Evolutionary conservation across 1,139 yeast species (phyloP), one percentile per base, ranked within the genome.

Genomic region (Taphrina deformans): DNA sequence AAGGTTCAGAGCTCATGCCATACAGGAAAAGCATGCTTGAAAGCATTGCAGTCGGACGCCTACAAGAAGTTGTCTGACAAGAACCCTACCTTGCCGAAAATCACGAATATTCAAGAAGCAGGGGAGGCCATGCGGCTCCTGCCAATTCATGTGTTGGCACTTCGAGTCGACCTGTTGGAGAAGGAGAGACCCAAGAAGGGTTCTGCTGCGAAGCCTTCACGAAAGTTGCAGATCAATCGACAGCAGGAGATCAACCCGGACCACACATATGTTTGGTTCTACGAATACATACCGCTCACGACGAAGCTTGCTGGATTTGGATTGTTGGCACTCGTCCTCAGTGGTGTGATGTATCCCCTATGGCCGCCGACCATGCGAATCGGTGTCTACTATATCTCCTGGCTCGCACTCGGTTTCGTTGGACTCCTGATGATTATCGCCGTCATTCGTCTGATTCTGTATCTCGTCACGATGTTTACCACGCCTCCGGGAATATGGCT

Each of bases 321-420:
- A 65, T 76, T 90, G 76, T 82, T 88, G 44, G 78, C 92, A 48
- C 81, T 79, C 12, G 91, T 82, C 24, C 86, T 93, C 71, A 83
- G 89, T 1, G 78, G 91, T 52, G 89, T 93, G 41, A 81, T 93
- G 73, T 95, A 90, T 85, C 99, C 99, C 69, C 82, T 93, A 72
- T 93, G 99, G 99, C 99, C 99, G 24, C 74, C 80, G 59, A 84
- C 86, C 76, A 85, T 93, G 95, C 87, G 96, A 75, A 82, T 82
- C 65, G 96, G 96, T 44, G 97, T 90, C 44, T 93, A 96, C 89
- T 93, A 90, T 75, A 75, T 90, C 66, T 89, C 97, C 38, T 84
- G 92, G 82, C 88, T 83, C 2, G 77, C 87, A 66, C 78, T 95
- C 70, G 93, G 89, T 0, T 77, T 93, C 62, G 80, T 95, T 65